Percentiles rank a stretch among this genome's conserved stretches.
Evolutionary conservation across 2,329 filamentous ascomycete genomes (phyloP).

Genomic region (Davidsoniella australis): DNA sequence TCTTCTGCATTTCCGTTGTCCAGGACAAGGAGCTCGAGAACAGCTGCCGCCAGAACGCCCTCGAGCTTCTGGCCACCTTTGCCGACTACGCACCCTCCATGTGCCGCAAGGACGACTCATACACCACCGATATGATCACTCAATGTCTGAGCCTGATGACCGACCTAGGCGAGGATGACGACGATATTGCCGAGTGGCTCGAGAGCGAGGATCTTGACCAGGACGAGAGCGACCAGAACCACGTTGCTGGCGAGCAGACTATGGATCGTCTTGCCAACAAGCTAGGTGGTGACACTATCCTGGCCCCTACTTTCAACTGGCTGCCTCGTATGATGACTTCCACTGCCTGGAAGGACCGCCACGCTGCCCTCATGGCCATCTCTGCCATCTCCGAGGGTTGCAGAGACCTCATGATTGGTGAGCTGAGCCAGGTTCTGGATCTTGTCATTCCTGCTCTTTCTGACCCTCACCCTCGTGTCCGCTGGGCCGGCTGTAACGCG

Average conservation of each 20-base stretch:
- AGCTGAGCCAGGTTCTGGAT: conserved; percentile 84
- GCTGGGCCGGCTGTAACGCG: conserved; percentile 95
- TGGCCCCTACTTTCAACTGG: conserved; percentile 92
- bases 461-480: conserved; percentile 81
- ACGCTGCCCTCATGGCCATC: conserved; percentile 95
- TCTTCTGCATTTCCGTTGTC: conserved; percentile 84
- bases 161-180: conserved; percentile 83
- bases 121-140: conserved; percentile 92
- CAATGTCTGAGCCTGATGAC: conserved; percentile 98
- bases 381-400: conserved; percentile 97
- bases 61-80: conserved; percentile 96
- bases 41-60: conserved; percentile 77
- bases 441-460: conserved; percentile 83
- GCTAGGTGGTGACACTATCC: conserved; percentile 79
- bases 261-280: conserved; percentile 98
- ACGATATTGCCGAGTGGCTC: conserved; percentile 89
- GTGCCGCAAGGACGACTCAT: conserved; percentile 86
- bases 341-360: conserved; percentile 81
- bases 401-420: conserved; percentile 84
- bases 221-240: conserved; percentile 92
- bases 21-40: conserved; percentile 91
- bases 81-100: conserved; percentile 86
- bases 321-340: conserved; percentile 96
- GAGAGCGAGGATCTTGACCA: conserved; percentile 83
- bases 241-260: conserved; percentile 92